A percentile compares a stretch with the other conserved stretches of the same genome.
Conservation (phyloP, 306 rosid genomes). For the Amphicarpaea edgeworthii region DNA sequence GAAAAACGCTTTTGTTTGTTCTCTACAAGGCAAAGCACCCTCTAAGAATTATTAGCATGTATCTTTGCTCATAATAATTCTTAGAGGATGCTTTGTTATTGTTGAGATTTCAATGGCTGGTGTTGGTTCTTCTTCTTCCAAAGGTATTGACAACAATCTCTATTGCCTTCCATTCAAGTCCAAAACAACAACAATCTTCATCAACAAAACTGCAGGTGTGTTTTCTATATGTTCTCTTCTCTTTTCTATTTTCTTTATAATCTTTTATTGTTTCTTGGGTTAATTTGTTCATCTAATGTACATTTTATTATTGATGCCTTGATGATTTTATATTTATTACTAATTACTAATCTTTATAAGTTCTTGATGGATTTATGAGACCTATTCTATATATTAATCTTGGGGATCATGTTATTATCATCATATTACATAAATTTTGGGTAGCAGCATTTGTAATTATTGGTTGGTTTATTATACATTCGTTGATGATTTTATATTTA, state of each 20-base stretch:
- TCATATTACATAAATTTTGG: no score
- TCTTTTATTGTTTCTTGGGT: background rate
- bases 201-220: slow-evolving; percentile 38
- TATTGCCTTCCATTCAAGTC: slow-evolving; percentile 46
- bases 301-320: background rate
- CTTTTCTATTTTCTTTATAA: background rate
- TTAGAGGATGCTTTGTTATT: background rate
- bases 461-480: no score
- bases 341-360: background rate
- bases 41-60: background rate
- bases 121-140: background rate
- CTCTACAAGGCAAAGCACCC: no score
- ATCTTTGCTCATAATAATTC: background rate
- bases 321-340: background rate
- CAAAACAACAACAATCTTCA: background rate
- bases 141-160: background rate
- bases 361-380: background rate
- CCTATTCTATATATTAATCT: background rate
- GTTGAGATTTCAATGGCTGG: background rate
- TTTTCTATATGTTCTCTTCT: background rate
- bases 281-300: background rate
- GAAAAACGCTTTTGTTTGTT: no score
- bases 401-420: background rate
- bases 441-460: no score
- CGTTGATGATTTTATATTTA: background rate